Evolutionary conservation across 768 basidiomycete genomes (phyloP), one percentile per base, ranked within the genome.

Genomic region (Boletus sp.): DNA sequence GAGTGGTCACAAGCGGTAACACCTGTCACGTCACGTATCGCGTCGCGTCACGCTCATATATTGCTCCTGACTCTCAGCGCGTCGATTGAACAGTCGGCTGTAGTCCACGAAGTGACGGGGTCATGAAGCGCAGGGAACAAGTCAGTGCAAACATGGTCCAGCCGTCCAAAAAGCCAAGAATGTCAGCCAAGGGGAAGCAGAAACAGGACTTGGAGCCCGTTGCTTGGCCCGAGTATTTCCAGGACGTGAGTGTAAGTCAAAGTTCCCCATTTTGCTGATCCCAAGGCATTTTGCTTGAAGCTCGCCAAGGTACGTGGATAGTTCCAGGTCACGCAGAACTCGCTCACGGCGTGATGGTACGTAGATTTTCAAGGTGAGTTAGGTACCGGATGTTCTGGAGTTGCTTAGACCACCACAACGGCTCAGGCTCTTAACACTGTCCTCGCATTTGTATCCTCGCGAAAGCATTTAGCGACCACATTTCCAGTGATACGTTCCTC

Each of bases 371-470:
- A 75, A 80, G 71, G 77, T 74, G 58, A 50, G 66, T 46, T 44
- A 40, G 23, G 34, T 38, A 17, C 17, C 21, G 2, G 13, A 29
- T 2, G 14, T 46, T 27, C 49, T 0, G 15, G 23, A 7, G 25
- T 44, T 47, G n/a, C 32, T 35, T 10, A 49, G 17, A 17, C 29
- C 23, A 35, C 30, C 4, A 46, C 11, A 17, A 53, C 6, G 15
- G 15, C 14, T 37, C 47, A 95, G 90, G 90, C 92, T 10, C 74
- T 95, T 44, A 95, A 94, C 61, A 91, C 92, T 14, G 90, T 96
- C 5, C 79, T 94, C 38, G 92, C 88, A 0, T 96, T 96, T 64
- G 79, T 92, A 37, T 88, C 90, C 3, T 85, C 90, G 0, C 79
- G 90, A 56, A 88, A 90, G 59, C 83, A 89, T 58, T 69, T 95